Evolutionary conservation across 768 basidiomycete species (phyloP).

Genomic region (Mycena polygramma): DNA sequence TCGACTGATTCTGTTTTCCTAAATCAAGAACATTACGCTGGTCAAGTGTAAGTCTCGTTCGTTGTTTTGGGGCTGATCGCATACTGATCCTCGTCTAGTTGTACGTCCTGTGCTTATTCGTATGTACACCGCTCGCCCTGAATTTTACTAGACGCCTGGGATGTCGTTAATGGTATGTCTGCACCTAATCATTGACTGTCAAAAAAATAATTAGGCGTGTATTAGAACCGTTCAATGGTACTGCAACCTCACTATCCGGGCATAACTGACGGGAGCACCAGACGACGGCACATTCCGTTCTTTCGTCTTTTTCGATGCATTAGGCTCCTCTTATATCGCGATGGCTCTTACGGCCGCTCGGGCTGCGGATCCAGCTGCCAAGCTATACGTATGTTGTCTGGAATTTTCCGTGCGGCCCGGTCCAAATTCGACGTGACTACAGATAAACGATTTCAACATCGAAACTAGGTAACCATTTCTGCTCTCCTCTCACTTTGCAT

Average conservation of each 20-base stretch:
- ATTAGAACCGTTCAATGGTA: constrained; percentile 58
- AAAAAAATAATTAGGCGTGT: too few relatives aligned
- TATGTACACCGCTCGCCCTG: constrained; percentile 28
- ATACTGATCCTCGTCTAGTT: constrained; percentile 41
- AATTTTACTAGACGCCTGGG: constrained; percentile 42
- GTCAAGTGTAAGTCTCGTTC: constrained; percentile 55
- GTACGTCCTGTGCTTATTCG: constrained; percentile 48
- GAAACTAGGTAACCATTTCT: constrained; percentile 24
- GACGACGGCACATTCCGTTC: constrained; percentile 60
- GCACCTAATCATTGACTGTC: too few relatives aligned
- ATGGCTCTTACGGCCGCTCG: constrained; percentile 60
- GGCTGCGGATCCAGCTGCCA: constrained; percentile 58
- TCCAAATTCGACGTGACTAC: too few relatives aligned
- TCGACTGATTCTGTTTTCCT: neutral
- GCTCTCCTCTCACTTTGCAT: too few relatives aligned
- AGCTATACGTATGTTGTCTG: constrained; percentile 55
- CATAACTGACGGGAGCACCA: too few relatives aligned
- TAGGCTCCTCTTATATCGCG: constrained; percentile 53
- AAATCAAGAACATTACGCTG: constrained; percentile 58
- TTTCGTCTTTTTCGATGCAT: constrained; percentile 58
- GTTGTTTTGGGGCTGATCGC: neutral
- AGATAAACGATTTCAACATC: constrained; percentile 49
- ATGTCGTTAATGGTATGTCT: constrained; percentile 52
- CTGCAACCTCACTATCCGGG: too few relatives aligned
- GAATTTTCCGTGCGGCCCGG: too few relatives aligned